Percentiles rank a stretch among this genome's conserved stretches.
phyloP scores from a whole-genome alignment of 1,284 basidiomycete genomes.

The Abortiporus biennis region DNA sequence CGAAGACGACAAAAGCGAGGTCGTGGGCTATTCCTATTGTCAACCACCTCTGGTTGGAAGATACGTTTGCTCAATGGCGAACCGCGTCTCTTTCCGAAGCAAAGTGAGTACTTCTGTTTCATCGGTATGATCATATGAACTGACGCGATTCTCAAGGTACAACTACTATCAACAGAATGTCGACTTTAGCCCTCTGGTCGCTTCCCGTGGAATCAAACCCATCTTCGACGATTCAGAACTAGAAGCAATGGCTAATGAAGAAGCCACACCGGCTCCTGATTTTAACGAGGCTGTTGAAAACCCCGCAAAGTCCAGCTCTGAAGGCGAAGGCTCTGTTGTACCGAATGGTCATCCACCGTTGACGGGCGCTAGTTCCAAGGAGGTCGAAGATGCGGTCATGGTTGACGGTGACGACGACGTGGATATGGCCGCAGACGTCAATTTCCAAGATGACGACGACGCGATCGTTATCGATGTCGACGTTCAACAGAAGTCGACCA shows the following conservation, averaged over 20 bases:
- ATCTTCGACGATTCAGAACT: constrained; percentile 26
- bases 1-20: constrained; percentile 68
- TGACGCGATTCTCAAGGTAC: constrained; percentile 60
- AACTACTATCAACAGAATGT: too few species aligned
- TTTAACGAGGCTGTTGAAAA: constrained; percentile 10
- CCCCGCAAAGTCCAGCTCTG: not conserved
- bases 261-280: constrained; percentile 7
- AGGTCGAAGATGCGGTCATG: constrained; percentile 17
- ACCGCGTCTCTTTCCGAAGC: constrained; percentile 49
- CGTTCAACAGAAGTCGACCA: constrained; percentile 7
- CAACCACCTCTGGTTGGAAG: constrained; percentile 87
- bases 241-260: constrained; percentile 20
- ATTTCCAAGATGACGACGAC: constrained; percentile 11
- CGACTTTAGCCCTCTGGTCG: constrained; percentile 59
- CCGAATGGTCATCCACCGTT: constrained; percentile 10
- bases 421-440: constrained; percentile 13
- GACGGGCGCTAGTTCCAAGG: constrained; percentile 13
- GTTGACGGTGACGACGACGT: constrained; percentile 15
- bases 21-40: constrained; percentile 83
- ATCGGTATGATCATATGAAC: constrained; percentile 47
- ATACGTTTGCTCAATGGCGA: constrained; percentile 80
- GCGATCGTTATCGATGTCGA: constrained; percentile 8
- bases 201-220: constrained; percentile 39
- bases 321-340: not conserved
- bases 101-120: too few species aligned